Conservation (phyloP, 2,329 filamentous ascomycete genomes). For the Chrysosporium queenslandicum region DNA sequence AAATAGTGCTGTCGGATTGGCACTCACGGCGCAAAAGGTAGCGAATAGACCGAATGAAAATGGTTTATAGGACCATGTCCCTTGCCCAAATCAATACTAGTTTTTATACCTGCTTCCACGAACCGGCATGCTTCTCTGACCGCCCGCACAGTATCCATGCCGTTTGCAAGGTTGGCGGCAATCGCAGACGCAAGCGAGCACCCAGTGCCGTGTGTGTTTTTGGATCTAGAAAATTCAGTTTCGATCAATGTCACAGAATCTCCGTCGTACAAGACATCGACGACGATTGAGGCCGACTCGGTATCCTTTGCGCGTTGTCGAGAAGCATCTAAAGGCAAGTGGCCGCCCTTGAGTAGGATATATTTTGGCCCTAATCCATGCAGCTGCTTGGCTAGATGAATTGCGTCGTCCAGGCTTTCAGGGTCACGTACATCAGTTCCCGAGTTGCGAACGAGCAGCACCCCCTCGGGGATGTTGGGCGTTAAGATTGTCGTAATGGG, state of each 20-base stretch:
- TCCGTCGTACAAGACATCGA: slow-evolving; percentile 66
- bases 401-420: slow-evolving; percentile 53
- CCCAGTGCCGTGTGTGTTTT: slow-evolving; percentile 87
- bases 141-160: slow-evolving; percentile 41
- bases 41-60: slow-evolving; percentile 51
- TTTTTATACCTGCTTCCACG: slow-evolving; percentile 52
- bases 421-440: slow-evolving; percentile 38
- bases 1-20: neutral
- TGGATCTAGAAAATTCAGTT: slow-evolving; percentile 59
- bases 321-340: slow-evolving; percentile 63
- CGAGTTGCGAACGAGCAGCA: slow-evolving; percentile 36
- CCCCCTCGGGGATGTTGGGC: slow-evolving; percentile 42
- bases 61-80: slow-evolving; percentile 58
- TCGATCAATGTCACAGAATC: slow-evolving; percentile 53
- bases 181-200: slow-evolving; percentile 79
- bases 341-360: slow-evolving; percentile 84
- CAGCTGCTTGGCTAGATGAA: slow-evolving; percentile 56
- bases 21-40: slow-evolving; percentile 50
- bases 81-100: slow-evolving; percentile 46
- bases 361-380: slow-evolving; percentile 62
- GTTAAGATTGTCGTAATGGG: slow-evolving; percentile 39
- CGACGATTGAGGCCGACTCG: slow-evolving; percentile 54
- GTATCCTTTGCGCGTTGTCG: slow-evolving; percentile 49
- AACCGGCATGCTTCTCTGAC: slow-evolving; percentile 50
- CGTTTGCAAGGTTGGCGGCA: slow-evolving; percentile 50